Conservation (phyloP, 495 filamentous ascomycete species). For the Aspergillus campestris region DNA sequence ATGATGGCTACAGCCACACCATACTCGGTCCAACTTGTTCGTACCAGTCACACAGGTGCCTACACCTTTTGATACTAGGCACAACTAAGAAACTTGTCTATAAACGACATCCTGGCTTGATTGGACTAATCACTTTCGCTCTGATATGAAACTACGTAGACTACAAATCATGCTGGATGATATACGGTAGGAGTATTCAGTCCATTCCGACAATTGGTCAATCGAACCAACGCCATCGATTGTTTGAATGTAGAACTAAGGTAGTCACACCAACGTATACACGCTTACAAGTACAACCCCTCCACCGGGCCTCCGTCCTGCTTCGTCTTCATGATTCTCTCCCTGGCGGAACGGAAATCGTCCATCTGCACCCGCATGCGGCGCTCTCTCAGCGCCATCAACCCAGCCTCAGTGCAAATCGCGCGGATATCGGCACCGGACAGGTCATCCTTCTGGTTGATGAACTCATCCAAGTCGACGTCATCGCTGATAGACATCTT, state of each 20-base stretch:
- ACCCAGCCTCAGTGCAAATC: constrained; percentile 93
- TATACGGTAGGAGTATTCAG: too few relatives aligned
- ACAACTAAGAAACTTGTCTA: too few relatives aligned
- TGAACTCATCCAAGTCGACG: constrained; percentile 97
- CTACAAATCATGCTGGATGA: too few relatives aligned
- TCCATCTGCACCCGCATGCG: constrained; percentile 99
- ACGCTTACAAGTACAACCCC: constrained; percentile 86
- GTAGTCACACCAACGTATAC: constrained; percentile 5
- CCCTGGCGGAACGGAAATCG: constrained; percentile 86
- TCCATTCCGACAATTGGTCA: too few relatives aligned
- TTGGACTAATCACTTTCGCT: too few relatives aligned
- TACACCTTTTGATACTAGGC: neutral
- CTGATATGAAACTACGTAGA: too few relatives aligned
- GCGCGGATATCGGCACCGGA: constrained; percentile 98
- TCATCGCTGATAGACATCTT: constrained; percentile 97
- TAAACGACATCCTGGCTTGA: too few relatives aligned
- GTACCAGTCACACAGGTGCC: too few relatives aligned
- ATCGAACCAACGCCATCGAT: constrained; percentile 4
- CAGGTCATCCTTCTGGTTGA: constrained; percentile 95
- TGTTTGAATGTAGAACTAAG: constrained; percentile 3
- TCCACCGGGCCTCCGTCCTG: constrained; percentile 90
- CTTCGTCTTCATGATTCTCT: constrained; percentile 97
- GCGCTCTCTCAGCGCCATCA: constrained; percentile 91
- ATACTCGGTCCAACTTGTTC: too few relatives aligned
- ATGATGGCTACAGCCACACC: too few relatives aligned